These are phyloP conservation scores for Linum trigynum DNA, from an alignment of 345 rosid genomes.

Conservation along the genomic window DNA sequence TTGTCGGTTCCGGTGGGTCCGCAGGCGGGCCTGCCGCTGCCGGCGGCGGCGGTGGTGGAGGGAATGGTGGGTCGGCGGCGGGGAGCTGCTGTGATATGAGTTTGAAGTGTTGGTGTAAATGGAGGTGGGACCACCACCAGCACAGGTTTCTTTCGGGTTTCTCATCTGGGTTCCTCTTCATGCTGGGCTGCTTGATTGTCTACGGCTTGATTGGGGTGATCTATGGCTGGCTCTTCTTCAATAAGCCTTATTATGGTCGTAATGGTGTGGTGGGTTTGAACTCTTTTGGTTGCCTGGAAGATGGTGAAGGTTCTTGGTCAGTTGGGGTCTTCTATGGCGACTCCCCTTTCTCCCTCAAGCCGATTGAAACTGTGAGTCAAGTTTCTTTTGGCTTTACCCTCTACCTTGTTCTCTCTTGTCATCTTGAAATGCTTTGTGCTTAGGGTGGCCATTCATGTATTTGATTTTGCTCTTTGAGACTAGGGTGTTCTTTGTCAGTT, in stretches of 20 bases:
- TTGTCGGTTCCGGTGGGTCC: slow-evolving; percentile 3
- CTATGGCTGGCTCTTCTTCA: slow-evolving; percentile 50
- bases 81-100: slow-evolving; percentile 13
- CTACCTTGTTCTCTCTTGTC: background rate
- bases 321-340: slow-evolving; percentile 81
- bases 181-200: slow-evolving; percentile 42
- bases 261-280: slow-evolving; percentile 21
- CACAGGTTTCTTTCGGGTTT: slow-evolving; percentile 20
- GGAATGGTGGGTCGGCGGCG: slow-evolving; percentile 4
- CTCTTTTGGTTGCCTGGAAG: slow-evolving; percentile 63
- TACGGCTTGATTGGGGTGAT: slow-evolving; percentile 52
- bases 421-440: too few species aligned
- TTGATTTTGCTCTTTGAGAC: background rate
- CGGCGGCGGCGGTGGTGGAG: slow-evolving; percentile 1
- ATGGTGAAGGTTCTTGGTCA: slow-evolving; percentile 92
- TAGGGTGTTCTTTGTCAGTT: too few species aligned
- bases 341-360: slow-evolving; percentile 77
- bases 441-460: background rate
- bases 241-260: slow-evolving; percentile 20
- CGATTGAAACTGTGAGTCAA: slow-evolving; percentile 69
- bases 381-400: background rate
- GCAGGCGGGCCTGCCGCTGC: background rate
- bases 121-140: slow-evolving; percentile 25
- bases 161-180: slow-evolving; percentile 43
- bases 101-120: slow-evolving; percentile 21